phyloP scores from a whole-genome alignment of 805 yeast genomes.

The Saccharomycopsis guyanensis region DNA sequence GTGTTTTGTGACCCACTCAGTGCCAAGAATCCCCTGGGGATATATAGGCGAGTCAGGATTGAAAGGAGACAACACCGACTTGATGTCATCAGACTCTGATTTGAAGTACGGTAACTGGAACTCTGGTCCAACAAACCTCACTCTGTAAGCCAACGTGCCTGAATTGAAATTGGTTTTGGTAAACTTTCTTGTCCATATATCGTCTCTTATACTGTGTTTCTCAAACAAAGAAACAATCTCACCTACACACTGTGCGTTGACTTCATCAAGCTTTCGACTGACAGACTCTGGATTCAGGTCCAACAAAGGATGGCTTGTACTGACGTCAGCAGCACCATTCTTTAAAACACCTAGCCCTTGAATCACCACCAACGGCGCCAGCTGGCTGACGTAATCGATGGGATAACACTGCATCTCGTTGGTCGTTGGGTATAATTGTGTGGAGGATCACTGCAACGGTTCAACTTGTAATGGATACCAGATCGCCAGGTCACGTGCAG shows the following conservation, averaged over 20 bases:
- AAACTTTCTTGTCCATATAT: constrained; percentile 25
- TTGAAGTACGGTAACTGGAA: constrained; percentile 23
- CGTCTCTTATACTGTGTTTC: constrained; percentile 24
- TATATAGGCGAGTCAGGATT: constrained; percentile 32
- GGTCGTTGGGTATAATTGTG: background rate
- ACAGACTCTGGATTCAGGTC: constrained; percentile 2
- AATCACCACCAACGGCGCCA: constrained; percentile 34
- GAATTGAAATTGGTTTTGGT: constrained; percentile 23
- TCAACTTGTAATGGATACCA: too few relatives aligned
- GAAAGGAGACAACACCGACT: constrained; percentile 37
- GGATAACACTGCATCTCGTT: constrained; percentile 34
- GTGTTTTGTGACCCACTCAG: constrained; percentile 49
- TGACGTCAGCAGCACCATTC: too few relatives aligned
- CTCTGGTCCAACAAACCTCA: constrained; percentile 28
- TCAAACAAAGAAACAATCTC: constrained; percentile 25
- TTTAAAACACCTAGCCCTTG: constrained; percentile 43
- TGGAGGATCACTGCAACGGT: too few relatives aligned
- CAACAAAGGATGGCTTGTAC: constrained; percentile 19
- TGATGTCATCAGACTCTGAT: background rate
- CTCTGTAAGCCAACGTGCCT: constrained; percentile 25
- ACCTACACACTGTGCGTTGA: background rate
- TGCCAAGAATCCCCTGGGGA: constrained; percentile 36
- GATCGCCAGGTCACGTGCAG: too few relatives aligned
- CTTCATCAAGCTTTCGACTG: background rate
- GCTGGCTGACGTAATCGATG: constrained; percentile 27